Conservation (phyloP, 1,284 basidiomycete genomes). For the Cutaneotrichosporon cutaneum region DNA sequence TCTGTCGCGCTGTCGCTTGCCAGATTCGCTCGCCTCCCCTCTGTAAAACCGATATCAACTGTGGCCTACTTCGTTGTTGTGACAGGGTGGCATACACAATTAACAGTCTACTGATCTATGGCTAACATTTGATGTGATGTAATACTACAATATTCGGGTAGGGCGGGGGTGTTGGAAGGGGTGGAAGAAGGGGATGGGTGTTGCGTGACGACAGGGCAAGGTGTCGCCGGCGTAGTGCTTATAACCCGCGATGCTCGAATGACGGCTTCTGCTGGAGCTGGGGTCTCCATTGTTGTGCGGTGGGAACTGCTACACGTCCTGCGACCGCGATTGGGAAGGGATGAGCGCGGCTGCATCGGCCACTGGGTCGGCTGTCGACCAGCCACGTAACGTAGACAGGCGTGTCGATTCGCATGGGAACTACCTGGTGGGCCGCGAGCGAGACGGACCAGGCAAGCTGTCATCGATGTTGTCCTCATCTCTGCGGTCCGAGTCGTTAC, state of each 20-base stretch:
- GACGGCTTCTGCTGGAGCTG: not conserved
- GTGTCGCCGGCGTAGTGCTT: not conserved
- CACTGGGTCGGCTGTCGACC: not conserved
- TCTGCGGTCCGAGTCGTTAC: not conserved
- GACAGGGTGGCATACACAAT: not conserved
- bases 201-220: not conserved
- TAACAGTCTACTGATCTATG: not conserved
- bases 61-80: slow-evolving; percentile 1
- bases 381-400: not conserved
- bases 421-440: not conserved
- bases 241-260: not conserved
- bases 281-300: not conserved
- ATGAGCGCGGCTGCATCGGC: not conserved
- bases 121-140: not conserved
- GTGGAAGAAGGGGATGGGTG: not conserved
- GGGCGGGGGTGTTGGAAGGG: not conserved
- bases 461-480: not conserved
- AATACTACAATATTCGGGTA: not conserved
- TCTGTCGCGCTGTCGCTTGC: not conserved
- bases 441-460: not conserved
- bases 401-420: not conserved
- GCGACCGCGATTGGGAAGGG: not conserved
- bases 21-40: not conserved
- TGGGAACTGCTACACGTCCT: not conserved
- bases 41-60: slow-evolving; percentile 7